phyloP scores from a whole-genome alignment of 495 filamentous ascomycete genomes.

The Podospora pseudoanserina region DNA sequence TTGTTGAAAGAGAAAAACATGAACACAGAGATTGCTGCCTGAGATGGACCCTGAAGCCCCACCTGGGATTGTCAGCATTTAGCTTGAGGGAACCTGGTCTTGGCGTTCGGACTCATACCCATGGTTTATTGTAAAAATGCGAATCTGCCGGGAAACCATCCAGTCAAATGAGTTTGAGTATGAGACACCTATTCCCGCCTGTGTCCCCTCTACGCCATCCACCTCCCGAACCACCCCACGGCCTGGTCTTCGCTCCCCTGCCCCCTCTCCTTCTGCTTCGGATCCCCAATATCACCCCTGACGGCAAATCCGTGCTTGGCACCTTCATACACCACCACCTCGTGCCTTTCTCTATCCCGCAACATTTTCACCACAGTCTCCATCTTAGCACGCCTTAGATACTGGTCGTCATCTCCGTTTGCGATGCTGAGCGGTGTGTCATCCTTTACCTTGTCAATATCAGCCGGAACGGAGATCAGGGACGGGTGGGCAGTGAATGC shows the following conservation, averaged over 20 bases:
- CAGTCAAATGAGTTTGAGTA: no score
- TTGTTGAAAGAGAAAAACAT: not conserved
- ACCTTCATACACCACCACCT: slow-evolving; percentile 51
- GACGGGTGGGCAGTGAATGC: slow-evolving; percentile 56
- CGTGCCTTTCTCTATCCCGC: slow-evolving; percentile 37
- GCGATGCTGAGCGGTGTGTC: slow-evolving; percentile 50
- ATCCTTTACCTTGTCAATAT: slow-evolving; percentile 49
- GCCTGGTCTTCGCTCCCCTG: slow-evolving; percentile 46
- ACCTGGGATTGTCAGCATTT: not conserved
- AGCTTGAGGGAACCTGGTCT: not conserved
- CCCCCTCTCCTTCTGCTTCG: slow-evolving; percentile 45
- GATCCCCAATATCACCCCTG: slow-evolving; percentile 42
- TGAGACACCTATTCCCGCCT: no score
- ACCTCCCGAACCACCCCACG: slow-evolving; percentile 49
- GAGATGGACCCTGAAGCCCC: no score
- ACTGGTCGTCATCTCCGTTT: slow-evolving; percentile 52
- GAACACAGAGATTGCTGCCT: not conserved
- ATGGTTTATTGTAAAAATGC: no score
- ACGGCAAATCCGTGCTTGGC: slow-evolving; percentile 63
- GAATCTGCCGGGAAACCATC: no score
- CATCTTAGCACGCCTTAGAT: slow-evolving; percentile 37
- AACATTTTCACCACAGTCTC: slow-evolving; percentile 44
- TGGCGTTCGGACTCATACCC: no score
- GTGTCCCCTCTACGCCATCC: not conserved
- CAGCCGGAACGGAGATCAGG: slow-evolving; percentile 48